A percentile compares a stretch with the other conserved stretches of the same genome.
These are phyloP conservation scores for Aspergillus diversus DNA, from an alignment of 495 filamentous ascomycete genomes.

Conservation along the genomic window DNA sequence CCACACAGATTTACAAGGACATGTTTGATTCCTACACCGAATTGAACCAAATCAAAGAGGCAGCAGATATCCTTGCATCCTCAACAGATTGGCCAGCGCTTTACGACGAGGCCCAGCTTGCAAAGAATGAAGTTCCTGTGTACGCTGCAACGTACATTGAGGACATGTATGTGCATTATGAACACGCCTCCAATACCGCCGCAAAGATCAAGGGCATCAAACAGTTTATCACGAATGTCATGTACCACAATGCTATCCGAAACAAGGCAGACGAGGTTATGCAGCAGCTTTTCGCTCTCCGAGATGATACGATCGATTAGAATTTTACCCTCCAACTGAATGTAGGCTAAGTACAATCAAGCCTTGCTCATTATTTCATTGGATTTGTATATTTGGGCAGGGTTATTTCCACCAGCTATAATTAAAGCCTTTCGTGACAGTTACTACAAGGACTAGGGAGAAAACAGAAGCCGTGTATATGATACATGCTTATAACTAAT, in stretches of 20 bases:
- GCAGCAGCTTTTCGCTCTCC: constrained; percentile 67
- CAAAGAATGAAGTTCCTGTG: constrained; percentile 81
- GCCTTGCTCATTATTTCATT: no score
- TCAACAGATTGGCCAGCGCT: constrained; percentile 71
- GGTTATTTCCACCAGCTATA: no score
- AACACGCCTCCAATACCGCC: constrained; percentile 72
- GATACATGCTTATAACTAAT: not conserved
- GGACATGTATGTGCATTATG: constrained; percentile 93
- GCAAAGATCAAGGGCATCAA: constrained; percentile 75
- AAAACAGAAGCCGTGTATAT: not conserved
- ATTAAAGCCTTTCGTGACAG: no score
- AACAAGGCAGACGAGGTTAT: constrained; percentile 74
- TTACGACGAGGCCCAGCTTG: constrained; percentile 74
- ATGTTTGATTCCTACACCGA: constrained; percentile 79
- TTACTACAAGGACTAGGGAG: not conserved
- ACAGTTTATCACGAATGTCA: constrained; percentile 78
- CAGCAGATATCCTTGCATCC: constrained; percentile 70
- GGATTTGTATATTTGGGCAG: no score
- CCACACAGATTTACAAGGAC: constrained; percentile 67
- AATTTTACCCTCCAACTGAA: not conserved
- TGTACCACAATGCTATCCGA: constrained; percentile 85
- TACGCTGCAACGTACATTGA: constrained; percentile 85
- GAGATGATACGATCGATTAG: constrained; percentile 75
- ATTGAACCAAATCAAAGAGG: constrained; percentile 63
- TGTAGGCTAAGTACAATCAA: not conserved